These are phyloP conservation scores for Peronospora tabacina DNA, from an alignment of 352 stramenopile species.

Conservation along the genomic window DNA sequence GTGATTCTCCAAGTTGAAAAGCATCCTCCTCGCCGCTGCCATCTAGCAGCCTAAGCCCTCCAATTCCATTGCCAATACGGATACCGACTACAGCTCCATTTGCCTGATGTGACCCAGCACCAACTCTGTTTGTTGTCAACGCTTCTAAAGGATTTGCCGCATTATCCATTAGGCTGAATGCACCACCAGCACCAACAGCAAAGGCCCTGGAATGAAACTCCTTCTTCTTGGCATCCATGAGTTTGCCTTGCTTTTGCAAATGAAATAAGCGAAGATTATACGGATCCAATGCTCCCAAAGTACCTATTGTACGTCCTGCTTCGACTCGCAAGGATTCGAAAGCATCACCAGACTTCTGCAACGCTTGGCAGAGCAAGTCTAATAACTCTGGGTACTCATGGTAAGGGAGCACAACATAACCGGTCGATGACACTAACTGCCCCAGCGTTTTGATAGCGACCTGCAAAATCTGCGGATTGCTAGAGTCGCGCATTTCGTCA, in stretches of 20 bases:
- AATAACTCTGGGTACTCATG: constrained; percentile 81
- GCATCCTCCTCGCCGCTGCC: constrained; percentile 41
- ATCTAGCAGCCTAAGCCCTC: constrained; percentile 25
- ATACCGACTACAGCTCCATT: constrained; percentile 26
- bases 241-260: constrained; percentile 68
- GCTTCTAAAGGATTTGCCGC: constrained; percentile 10
- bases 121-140: constrained; percentile 11
- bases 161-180: constrained; percentile 24
- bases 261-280: constrained; percentile 83
- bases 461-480: constrained; percentile 78
- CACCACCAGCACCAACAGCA: constrained; percentile 26
- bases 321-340: constrained; percentile 74
- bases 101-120: constrained; percentile 3
- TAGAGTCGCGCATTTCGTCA: constrained; percentile 78
- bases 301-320: constrained; percentile 69
- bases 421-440: constrained; percentile 74
- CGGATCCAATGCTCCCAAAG: constrained; percentile 74
- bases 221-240: constrained; percentile 60
- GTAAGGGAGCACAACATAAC: constrained; percentile 76
- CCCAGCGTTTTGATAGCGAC: constrained; percentile 82
- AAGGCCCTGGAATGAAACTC: constrained; percentile 51
- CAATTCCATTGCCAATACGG: constrained; percentile 32
- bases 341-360: constrained; percentile 75
- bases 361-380: constrained; percentile 62
- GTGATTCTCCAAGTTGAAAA: constrained; percentile 33